Conservation (phyloP, 345 rosid species). For the Eucalyptus regnans region DNA sequence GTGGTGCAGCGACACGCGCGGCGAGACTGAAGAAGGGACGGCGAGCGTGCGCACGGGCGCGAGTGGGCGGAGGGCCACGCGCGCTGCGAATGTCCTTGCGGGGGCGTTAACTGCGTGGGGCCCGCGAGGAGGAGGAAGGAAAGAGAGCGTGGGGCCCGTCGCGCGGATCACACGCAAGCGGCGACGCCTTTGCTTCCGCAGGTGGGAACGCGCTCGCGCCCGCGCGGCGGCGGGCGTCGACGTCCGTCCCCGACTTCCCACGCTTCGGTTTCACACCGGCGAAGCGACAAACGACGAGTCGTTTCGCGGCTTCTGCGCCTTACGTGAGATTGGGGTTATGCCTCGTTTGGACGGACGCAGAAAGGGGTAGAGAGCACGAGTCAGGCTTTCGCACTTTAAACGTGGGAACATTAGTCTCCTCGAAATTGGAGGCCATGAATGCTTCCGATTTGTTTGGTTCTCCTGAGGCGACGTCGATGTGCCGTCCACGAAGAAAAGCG, state of each 20-base stretch:
- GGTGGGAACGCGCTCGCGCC: neutral
- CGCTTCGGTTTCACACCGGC: neutral
- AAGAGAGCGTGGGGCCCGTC: neutral
- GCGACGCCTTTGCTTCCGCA: neutral
- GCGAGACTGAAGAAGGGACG: neutral
- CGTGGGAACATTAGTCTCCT: neutral
- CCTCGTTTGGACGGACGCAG: no score
- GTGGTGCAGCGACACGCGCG: neutral
- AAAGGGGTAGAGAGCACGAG: neutral
- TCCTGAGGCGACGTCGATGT: neutral
- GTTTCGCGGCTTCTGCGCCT: neutral
- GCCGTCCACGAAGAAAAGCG: neutral
- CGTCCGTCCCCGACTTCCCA: neutral
- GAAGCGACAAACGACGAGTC: neutral
- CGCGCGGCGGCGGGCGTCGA: neutral
- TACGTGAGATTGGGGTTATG: neutral
- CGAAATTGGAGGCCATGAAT: neutral
- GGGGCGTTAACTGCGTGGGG: neutral
- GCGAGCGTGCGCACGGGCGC: neutral
- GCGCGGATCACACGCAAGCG: neutral
- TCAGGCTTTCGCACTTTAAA: neutral
- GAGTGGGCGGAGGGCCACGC: neutral
- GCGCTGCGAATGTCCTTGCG: neutral
- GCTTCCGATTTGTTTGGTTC: neutral
- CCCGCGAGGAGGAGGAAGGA: neutral